These are phyloP conservation scores for Dendrobium nobile DNA, from an alignment of 106 monocot genomes.

Conservation along the genomic window DNA sequence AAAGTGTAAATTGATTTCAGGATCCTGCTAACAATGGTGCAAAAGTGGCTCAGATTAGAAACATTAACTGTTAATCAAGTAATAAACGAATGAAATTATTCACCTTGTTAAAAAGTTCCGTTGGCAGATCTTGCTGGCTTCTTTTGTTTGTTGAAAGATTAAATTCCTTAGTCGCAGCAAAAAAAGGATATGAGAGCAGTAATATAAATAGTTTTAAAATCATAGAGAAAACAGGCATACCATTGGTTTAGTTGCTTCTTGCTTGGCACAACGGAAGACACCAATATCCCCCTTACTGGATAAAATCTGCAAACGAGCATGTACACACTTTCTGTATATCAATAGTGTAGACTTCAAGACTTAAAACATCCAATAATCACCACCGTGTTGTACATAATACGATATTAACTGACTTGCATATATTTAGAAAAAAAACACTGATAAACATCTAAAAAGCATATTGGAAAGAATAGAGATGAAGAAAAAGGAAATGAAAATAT, in stretches of 20 bases:
- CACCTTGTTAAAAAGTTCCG: slow-evolving; percentile 34
- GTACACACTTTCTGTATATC: background rate
- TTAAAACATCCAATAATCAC: background rate
- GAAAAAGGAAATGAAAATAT: background rate
- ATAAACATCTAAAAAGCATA: background rate
- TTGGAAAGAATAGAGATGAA: background rate
- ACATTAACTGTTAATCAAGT: no score
- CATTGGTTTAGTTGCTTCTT: slow-evolving; percentile 18
- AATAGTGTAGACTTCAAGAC: background rate
- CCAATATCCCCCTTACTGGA: slow-evolving; percentile 27
- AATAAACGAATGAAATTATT: background rate
- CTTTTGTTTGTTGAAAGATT: slow-evolving; percentile 25
- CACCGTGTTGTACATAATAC: background rate
- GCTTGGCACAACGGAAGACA: slow-evolving; percentile 23
- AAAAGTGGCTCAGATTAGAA: no score
- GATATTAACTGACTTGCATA: background rate
- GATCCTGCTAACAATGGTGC: background rate
- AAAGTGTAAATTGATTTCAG: background rate
- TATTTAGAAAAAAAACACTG: background rate
- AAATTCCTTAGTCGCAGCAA: slow-evolving; percentile 12
- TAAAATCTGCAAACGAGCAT: slow-evolving; percentile 17
- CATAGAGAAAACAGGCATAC: background rate
- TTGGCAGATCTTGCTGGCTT: slow-evolving; percentile 16
- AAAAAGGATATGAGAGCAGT: slow-evolving; percentile 4
- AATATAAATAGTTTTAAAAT: background rate